Percentiles rank a stretch among this genome's conserved stretches.
These are phyloP conservation scores for Plectosphaerella plurivora DNA, from an alignment of 2,329 filamentous ascomycete genomes.

Conservation along the genomic window DNA sequence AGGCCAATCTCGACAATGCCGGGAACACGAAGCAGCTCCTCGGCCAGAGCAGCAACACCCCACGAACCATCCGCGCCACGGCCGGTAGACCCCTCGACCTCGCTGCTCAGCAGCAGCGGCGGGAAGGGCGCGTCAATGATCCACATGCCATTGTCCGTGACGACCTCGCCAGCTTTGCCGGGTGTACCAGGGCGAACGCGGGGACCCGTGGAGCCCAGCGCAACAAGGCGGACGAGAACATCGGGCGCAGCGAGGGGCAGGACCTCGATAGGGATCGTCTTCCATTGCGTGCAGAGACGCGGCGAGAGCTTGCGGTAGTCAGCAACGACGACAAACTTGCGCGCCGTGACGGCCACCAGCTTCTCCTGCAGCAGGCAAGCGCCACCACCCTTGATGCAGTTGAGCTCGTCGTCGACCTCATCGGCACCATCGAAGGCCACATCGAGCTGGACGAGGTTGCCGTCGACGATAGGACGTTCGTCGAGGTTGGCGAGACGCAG, in stretches of 20 bases:
- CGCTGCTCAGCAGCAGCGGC: slow-evolving; percentile 61
- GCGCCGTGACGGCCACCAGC: slow-evolving; percentile 78
- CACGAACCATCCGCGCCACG: slow-evolving; percentile 56
- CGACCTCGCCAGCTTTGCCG: slow-evolving; percentile 75
- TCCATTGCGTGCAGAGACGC: slow-evolving; percentile 73
- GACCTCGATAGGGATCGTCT: slow-evolving; percentile 87
- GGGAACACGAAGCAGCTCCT: slow-evolving; percentile 71
- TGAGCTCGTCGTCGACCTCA: slow-evolving; percentile 90
- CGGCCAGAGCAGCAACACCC: slow-evolving; percentile 73
- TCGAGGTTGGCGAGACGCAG: slow-evolving; percentile 75
- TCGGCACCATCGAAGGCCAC: slow-evolving; percentile 96
- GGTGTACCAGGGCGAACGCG: slow-evolving; percentile 67
- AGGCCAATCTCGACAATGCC: slow-evolving; percentile 91
- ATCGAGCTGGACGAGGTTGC: slow-evolving; percentile 58
- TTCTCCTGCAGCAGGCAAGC: slow-evolving; percentile 99
- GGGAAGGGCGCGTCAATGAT: slow-evolving; percentile 91
- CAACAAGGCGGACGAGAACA: slow-evolving; percentile 67
- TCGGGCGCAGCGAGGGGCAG: slow-evolving; percentile 76
- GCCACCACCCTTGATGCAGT: slow-evolving; percentile 96
- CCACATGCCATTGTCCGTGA: slow-evolving; percentile 58
- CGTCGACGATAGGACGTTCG: slow-evolving; percentile 56
- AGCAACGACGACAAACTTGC: slow-evolving; percentile 83
- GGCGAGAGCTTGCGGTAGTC: slow-evolving; percentile 88
- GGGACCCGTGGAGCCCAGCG: slow-evolving; percentile 69
- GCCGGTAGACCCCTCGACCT: slow-evolving; percentile 38